Conservation (phyloP, 768 basidiomycete species). For the Symmetrospora coprosmae region DNA sequence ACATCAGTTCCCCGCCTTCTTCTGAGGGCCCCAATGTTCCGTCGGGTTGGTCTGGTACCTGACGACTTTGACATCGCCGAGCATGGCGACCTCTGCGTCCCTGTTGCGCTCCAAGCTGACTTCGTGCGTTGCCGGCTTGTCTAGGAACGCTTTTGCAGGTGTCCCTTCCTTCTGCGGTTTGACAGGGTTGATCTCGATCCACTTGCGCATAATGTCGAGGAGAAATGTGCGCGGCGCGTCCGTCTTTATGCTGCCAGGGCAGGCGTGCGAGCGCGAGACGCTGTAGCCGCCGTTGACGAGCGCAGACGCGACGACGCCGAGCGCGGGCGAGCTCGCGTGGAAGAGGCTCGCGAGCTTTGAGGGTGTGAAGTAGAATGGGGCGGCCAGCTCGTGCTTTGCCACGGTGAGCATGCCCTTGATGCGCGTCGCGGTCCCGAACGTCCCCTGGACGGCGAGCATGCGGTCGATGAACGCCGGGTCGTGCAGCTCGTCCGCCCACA, state of each 20-base stretch:
- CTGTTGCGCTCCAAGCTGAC: slow-evolving; percentile 71
- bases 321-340: slow-evolving; percentile 61
- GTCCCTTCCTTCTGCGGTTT: slow-evolving; percentile 63
- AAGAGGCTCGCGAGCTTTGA: slow-evolving; percentile 63
- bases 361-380: slow-evolving; percentile 79
- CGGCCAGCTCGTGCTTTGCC: slow-evolving; percentile 58
- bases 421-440: slow-evolving; percentile 62
- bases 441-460: slow-evolving; percentile 46
- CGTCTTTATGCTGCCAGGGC: slow-evolving; percentile 80
- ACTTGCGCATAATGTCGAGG: slow-evolving; percentile 71
- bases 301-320: slow-evolving; percentile 65
- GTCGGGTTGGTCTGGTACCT: slow-evolving; percentile 82
- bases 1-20: slow-evolving; percentile 27
- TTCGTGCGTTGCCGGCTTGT: slow-evolving; percentile 47
- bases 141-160: slow-evolving; percentile 55
- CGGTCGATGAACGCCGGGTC: slow-evolving; percentile 56
- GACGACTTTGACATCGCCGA: slow-evolving; percentile 60
- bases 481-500: slow-evolving; percentile 89
- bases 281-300: slow-evolving; percentile 69
- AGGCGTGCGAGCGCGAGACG: slow-evolving; percentile 82
- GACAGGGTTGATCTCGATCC: slow-evolving; percentile 59
- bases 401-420: slow-evolving; percentile 94
- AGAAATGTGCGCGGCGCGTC: slow-evolving; percentile 56
- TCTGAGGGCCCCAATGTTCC: slow-evolving; percentile 81
- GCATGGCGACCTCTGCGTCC: slow-evolving; percentile 44